Evolutionary conservation across 371 early-diverging fungal species (phyloP).

Genomic region (Mucor piriformis): DNA sequence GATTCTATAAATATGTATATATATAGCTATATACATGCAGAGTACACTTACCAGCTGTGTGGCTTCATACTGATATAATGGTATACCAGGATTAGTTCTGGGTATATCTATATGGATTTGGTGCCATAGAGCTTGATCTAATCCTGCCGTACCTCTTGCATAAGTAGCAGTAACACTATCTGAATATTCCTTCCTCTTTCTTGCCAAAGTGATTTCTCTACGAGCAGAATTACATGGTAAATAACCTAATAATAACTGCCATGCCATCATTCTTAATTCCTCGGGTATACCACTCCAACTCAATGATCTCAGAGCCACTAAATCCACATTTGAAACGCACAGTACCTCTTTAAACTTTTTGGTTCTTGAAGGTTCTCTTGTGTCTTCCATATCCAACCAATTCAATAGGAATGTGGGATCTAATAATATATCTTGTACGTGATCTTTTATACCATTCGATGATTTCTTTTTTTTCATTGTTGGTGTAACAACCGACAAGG

Average conservation of each 20-base stretch:
- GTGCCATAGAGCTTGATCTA: conserved; percentile 89
- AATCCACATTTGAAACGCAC: conserved; percentile 74
- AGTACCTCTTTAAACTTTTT: conserved; percentile 75
- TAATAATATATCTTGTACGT: conserved; percentile 20
- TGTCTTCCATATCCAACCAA: conserved; percentile 21
- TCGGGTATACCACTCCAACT: conserved; percentile 94
- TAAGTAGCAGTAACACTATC: conserved; percentile 83
- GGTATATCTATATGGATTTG: conserved; percentile 97
- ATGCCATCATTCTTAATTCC: conserved; percentile 82
- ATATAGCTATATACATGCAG: background rate
- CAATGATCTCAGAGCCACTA: conserved; percentile 74
- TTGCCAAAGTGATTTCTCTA: conserved; percentile 74
- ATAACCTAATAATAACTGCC: conserved; percentile 92
- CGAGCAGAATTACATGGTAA: conserved; percentile 85
- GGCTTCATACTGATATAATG: conserved; percentile 78
- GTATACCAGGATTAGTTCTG: conserved; percentile 83
- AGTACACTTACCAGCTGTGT: conserved; percentile 73
- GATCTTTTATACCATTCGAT: conserved; percentile 25
- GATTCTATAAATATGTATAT: background rate
- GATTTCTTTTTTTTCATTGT: conserved; percentile 7
- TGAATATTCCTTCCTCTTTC: conserved; percentile 90
- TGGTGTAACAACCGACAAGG: background rate
- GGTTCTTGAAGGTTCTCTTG: conserved; percentile 32
- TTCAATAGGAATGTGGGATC: conserved; percentile 29
- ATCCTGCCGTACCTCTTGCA: conserved; percentile 73